Conservation (phyloP, 1,284 basidiomycete genomes). For the Sporisorium sorghi region DNA sequence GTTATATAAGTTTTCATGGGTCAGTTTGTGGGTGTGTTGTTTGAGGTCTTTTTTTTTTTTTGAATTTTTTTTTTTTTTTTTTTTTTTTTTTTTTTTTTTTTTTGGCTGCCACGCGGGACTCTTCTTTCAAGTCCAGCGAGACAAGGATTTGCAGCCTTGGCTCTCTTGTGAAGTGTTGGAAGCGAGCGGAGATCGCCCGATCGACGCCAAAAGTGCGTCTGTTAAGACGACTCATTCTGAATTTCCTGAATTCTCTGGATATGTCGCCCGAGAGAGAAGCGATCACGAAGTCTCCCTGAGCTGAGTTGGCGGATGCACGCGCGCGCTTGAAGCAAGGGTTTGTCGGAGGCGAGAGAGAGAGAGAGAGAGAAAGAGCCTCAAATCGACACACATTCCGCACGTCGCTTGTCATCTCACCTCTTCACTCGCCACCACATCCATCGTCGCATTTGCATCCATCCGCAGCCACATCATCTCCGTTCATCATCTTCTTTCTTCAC, state of each 20-base stretch:
- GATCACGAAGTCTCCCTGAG: background rate
- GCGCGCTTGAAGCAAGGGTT: background rate
- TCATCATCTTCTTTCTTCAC: background rate
- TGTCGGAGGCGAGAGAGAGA: background rate
- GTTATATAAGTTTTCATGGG: no score
- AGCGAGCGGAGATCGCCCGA: conserved; percentile 4
- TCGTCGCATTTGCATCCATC: background rate
- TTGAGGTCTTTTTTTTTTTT: no score
- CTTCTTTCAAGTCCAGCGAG: background rate
- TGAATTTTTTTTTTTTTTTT: no score
- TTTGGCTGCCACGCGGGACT: conserved; percentile 1
- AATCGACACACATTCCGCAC: conserved; percentile 3
- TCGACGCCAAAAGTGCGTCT: no score
- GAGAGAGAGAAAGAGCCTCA: background rate
- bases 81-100: no score
- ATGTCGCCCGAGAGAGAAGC: conserved; percentile 10
- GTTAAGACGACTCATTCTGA: no score
- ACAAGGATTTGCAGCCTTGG: background rate
- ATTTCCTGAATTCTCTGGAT: background rate
- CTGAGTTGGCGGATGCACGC: conserved; percentile 7
- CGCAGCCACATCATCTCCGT: background rate
- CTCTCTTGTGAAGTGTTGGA: conserved; percentile 4
- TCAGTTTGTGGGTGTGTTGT: no score
- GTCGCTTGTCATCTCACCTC: background rate
- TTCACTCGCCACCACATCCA: background rate